Evolutionary conservation across 176 grass and related monocot species (phyloP), one percentile per base, ranked within the genome.

Genomic region (Carex kokanica): DNA sequence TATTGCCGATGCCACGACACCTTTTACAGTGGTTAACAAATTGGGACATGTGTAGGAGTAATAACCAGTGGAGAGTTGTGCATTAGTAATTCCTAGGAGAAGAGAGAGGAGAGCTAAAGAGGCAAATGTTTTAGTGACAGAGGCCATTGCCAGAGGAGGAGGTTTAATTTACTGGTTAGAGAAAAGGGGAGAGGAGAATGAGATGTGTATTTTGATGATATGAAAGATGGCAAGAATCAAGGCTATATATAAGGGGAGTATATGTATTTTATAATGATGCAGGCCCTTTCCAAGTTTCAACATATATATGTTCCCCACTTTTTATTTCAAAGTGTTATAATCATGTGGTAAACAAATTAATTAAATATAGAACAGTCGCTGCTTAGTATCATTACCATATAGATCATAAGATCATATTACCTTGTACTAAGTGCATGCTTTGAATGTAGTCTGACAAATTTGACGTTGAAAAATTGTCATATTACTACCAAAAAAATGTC

Each of bases 1-100:
- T 45, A 94, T 86, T 25, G 95, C 95, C 0, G 89, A 61, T 17
- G 72, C 11, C 54, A 98, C 18, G 0, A 57, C 95, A 15, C 68
- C 58, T 55, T 64, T 89, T 12, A 94, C 92, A 5, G 87, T 84
- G 10, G 3, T 25, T 13, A 87, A 79, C 83, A 94, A 73, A 7
- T 86, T 73, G 34, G 95, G 90, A 79, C 92, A 94, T 2, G 92
- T 87, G n/a, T 21, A 55, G 4, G 86, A 88, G 90, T 98, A 98
- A 82, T 85, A 98, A 66, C 78, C 4, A 8, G 51, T 86, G 21
- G 60, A 45, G 21, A 82, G 60, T 60, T 80, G 78, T 10, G 41
- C 80, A 82, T 52, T 54, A 54, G 61, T 25, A 52, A 13, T 36
- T 65, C 0, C 40, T 29, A 67, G 40, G 63, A 82, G 61, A 32